Percentiles rank a stretch among this genome's conserved stretches.
phyloP scores from a whole-genome alignment of 306 rosid genomes.

The Benincasa hispida region DNA sequence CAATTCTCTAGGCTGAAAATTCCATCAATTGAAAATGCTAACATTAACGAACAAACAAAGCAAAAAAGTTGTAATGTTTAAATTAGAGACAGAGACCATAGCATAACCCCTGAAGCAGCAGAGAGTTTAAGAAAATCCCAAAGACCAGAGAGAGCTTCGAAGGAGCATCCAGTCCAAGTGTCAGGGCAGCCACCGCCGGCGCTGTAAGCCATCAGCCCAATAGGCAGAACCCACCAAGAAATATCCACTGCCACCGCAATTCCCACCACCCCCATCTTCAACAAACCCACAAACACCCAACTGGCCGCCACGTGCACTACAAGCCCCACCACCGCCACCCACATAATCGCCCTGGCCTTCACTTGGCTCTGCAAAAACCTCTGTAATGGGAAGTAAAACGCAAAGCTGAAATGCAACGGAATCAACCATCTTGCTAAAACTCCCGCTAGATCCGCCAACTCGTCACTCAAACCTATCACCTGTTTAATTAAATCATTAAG shows the following conservation, averaged over 20 bases:
- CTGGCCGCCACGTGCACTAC: neutral
- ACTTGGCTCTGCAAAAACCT: neutral
- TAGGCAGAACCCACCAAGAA: neutral
- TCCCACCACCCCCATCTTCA: neutral
- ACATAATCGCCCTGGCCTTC: neutral
- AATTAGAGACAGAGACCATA: neutral
- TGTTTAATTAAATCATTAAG: no score
- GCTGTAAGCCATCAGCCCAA: neutral
- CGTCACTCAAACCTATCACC: neutral
- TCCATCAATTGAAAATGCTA: neutral
- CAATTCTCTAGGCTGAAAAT: neutral
- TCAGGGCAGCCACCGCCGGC: neutral
- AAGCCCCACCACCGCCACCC: neutral
- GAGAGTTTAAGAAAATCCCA: neutral
- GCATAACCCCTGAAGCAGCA: neutral
- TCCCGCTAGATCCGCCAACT: conserved; percentile 9
- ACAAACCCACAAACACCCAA: neutral
- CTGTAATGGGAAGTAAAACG: neutral
- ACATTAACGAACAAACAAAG: neutral
- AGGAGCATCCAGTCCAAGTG: neutral
- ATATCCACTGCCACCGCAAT: neutral
- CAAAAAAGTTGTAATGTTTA: neutral
- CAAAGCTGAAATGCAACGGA: neutral
- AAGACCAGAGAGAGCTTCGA: neutral
- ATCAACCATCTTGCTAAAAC: neutral